Evolutionary conservation across 345 rosid genomes (phyloP).

Genomic region (Syzygium oleosum): DNA sequence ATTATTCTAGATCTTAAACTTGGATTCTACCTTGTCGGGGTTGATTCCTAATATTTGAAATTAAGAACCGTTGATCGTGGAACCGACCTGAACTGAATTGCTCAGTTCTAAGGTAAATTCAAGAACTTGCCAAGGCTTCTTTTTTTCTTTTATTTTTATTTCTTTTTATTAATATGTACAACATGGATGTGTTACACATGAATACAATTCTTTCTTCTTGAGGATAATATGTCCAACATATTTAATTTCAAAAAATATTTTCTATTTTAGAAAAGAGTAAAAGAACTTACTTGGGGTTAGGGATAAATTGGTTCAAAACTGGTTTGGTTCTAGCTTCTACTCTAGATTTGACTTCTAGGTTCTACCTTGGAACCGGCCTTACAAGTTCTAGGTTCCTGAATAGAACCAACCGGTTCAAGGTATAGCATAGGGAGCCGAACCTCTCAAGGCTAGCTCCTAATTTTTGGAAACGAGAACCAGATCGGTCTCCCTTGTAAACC

Average conservation of each 20-base stretch:
- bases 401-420: neutral
- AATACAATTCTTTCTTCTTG: neutral
- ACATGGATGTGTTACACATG: neutral
- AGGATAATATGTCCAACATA: neutral
- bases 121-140: neutral
- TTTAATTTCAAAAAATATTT: neutral
- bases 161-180: neutral
- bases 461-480: too few relatives aligned
- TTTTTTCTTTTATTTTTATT: neutral
- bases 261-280: neutral
- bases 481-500: neutral
- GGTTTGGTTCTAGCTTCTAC: neutral
- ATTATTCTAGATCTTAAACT: neutral
- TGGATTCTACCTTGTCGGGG: neutral
- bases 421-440: rapidly evolving
- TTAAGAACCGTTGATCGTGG: neutral
- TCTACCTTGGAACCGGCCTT: neutral
- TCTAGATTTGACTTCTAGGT: neutral
- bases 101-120: neutral
- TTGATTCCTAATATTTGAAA: neutral
- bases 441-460: neutral
- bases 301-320: neutral
- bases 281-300: neutral
- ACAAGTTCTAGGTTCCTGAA: rapidly evolving
- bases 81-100: neutral